phyloP scores from a whole-genome alignment of 208 protist species.

The Trichomonas gallinae region DNA sequence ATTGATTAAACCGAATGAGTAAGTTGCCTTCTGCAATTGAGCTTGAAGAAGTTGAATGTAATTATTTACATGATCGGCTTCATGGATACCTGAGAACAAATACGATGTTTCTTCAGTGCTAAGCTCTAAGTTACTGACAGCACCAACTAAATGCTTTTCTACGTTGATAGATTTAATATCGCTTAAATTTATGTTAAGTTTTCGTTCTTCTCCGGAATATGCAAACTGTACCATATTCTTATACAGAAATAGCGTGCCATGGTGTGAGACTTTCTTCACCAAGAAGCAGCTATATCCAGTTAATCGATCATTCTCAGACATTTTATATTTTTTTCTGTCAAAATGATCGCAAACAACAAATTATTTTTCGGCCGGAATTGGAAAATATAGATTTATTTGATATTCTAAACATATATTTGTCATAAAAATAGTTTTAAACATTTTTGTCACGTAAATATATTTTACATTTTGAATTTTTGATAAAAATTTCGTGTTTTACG shows the following conservation, averaged over 20 bases:
- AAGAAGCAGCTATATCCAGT: background rate
- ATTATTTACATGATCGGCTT: background rate
- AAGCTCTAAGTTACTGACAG: background rate
- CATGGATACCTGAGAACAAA: background rate
- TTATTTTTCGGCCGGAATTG: too few relatives aligned
- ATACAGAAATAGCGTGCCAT: background rate
- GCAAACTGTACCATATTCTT: background rate
- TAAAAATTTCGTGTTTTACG: too few relatives aligned
- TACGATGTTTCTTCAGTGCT: background rate
- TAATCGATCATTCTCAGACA: background rate
- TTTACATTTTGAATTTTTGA: too few relatives aligned
- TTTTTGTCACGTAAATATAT: too few relatives aligned
- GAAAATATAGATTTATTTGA: too few relatives aligned
- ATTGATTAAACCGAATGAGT: background rate
- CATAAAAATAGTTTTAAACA: too few relatives aligned
- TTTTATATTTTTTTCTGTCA: background rate
- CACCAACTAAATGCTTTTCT: background rate
- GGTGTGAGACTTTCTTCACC: background rate
- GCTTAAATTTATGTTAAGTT: background rate
- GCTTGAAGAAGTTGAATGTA: background rate
- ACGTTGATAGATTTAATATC: background rate
- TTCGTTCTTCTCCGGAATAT: background rate
- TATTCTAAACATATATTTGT: too few relatives aligned
- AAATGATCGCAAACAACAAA: too few relatives aligned
- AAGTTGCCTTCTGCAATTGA: too few relatives aligned